Conservation (phyloP, 139 green algal species). For the Ettlia oleoabundans region DNA sequence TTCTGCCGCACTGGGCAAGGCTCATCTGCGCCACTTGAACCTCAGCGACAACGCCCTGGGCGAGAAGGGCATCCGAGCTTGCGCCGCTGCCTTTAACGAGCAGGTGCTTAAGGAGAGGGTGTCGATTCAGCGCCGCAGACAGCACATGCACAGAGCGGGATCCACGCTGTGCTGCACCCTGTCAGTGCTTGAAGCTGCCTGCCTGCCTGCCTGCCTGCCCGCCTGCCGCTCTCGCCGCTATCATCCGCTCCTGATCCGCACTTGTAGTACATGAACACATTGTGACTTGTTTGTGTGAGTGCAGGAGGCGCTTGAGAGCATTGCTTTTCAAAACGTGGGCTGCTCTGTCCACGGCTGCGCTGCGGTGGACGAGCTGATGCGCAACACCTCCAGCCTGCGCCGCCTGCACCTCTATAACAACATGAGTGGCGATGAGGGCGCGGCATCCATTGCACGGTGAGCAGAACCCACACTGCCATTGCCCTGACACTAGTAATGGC, state of each 20-base stretch:
- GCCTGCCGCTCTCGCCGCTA: too few species aligned
- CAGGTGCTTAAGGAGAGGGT: too few species aligned
- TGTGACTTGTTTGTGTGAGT: too few species aligned
- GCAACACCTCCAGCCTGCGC: slow-evolving; percentile 42
- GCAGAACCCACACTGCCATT: background rate
- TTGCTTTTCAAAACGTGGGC: slow-evolving; percentile 90
- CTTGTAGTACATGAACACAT: too few species aligned
- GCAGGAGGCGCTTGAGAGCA: slow-evolving; percentile 58
- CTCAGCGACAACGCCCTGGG: slow-evolving; percentile 93
- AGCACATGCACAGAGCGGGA: background rate
- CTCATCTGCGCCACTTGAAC: slow-evolving; percentile 72
- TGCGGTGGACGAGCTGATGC: slow-evolving; percentile 81
- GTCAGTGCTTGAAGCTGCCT: too few species aligned
- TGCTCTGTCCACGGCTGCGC: slow-evolving; percentile 86
- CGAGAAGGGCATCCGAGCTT: slow-evolving; percentile 92
- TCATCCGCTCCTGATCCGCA: too few species aligned
- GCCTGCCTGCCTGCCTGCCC: too few species aligned
- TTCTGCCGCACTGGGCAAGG: slow-evolving; percentile 56
- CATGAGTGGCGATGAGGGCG: slow-evolving; percentile 87
- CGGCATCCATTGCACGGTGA: slow-evolving; percentile 53
- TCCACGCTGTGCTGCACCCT: too few species aligned
- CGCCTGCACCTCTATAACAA: slow-evolving; percentile 95
- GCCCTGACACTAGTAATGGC: too few species aligned
- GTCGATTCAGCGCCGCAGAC: too few species aligned
- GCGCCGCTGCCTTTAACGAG: slow-evolving; percentile 60